These are phyloP conservation scores for Colletotrichum nymphaeae DNA, from an alignment of 2,329 filamentous ascomycete genomes.

Conservation along the genomic window DNA sequence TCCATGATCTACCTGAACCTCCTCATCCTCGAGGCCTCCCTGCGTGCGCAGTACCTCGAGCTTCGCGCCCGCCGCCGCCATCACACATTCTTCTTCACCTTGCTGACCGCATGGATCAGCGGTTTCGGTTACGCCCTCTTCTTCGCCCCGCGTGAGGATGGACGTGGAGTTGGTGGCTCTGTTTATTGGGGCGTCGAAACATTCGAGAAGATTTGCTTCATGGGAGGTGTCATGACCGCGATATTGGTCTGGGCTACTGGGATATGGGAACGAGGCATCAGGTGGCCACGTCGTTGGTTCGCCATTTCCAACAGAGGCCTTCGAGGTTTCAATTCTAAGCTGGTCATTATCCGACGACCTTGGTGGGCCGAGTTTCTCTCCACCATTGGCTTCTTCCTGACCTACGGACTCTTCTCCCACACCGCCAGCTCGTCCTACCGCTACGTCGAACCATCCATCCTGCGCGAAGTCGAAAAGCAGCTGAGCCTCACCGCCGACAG, in stretches of 20 bases:
- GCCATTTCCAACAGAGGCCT: slow-evolving; percentile 89
- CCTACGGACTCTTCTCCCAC: slow-evolving; percentile 78
- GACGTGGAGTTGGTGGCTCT: slow-evolving; percentile 87
- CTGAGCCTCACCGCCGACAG: slow-evolving; percentile 58
- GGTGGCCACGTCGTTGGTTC: slow-evolving; percentile 94
- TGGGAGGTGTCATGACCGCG: slow-evolving; percentile 88
- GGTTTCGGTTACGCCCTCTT: slow-evolving; percentile 93
- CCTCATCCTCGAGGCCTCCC: slow-evolving; percentile 92
- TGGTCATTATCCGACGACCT: slow-evolving; percentile 86
- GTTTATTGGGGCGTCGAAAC: slow-evolving; percentile 98
- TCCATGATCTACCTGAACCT: slow-evolving; percentile 99
- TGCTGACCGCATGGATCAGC: slow-evolving; percentile 83
- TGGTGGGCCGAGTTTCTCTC: slow-evolving; percentile 84
- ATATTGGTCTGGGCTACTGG: slow-evolving; percentile 93
- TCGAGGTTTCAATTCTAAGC: slow-evolving; percentile 93
- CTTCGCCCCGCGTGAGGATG: slow-evolving; percentile 95
- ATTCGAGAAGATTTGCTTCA: slow-evolving; percentile 89
- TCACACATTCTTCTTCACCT: slow-evolving; percentile 89
- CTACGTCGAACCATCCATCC: slow-evolving; percentile 74
- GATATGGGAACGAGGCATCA: slow-evolving; percentile 94
- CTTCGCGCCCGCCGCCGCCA: slow-evolving; percentile 88
- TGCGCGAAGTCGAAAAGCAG: slow-evolving; percentile 71
- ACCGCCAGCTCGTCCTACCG: slow-evolving; percentile 78
- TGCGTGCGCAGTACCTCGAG: slow-evolving; percentile 92
- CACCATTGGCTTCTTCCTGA: slow-evolving; percentile 80